Evolutionary conservation across 2,329 filamentous ascomycete species (phyloP), one percentile per base, ranked within the genome.

Genomic region (Lasiodiplodia citricola): DNA sequence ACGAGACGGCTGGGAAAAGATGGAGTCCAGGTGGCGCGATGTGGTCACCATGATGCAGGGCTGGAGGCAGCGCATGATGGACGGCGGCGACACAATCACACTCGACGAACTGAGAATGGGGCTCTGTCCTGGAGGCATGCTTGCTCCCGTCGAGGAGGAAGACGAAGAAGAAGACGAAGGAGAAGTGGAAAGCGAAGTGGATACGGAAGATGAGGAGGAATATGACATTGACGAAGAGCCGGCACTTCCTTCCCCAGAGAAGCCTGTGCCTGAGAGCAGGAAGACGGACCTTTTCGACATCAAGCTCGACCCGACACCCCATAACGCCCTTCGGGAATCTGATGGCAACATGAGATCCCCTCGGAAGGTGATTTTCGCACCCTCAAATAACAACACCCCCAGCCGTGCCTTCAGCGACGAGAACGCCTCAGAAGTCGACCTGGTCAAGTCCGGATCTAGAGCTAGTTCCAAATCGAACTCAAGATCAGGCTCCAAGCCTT

Each of bases 21-120:
- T 98, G 92, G 94, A 98, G 79, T 87, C 84, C 25, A 88, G 94
- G 64, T 97, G 96, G 93, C 90, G 89, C 72, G 95, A 98, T 76
- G 93, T 96, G 0, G 90, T 98, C 14, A 87, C 89, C 44, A 88
- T 99, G 81, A 97, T 99, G 83, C 93, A 97, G 72, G 90, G 92
- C 41, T 98, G 96, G 95, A 90, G 94, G 70, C 91, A 89, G 77
- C 87, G 93, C 52, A 93, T 97, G 87, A 88, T 88, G 18, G 86
- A 85, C 64, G 90, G 87, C 71, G 91, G 91, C 5, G 87, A 89
- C 70, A 88, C 90, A 0, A 88, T 95, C 72, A 90, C 92, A 73
- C 78, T 86, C 21, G 83, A 85, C 18, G 85, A 85, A 71, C 75
- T 86, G 50, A 89, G 88, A 76, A 88, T 90, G 84, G 91, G 92